Conservation (phyloP, 306 rosid genomes). For the Cucurbita pepo region DNA sequence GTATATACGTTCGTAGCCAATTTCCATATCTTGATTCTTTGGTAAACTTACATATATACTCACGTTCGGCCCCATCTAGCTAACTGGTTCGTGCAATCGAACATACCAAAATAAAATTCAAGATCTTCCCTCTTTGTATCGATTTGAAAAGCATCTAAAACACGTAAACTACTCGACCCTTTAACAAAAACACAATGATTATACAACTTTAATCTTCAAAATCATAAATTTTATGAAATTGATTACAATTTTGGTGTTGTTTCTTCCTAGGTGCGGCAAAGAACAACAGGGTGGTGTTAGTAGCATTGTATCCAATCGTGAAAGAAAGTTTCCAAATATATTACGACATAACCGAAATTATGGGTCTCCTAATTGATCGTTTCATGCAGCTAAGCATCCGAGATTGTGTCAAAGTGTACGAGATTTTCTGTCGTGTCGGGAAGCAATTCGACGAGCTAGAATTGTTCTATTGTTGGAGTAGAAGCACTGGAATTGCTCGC, state of each 20-base stretch:
- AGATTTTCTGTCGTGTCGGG: slow-evolving; percentile 56
- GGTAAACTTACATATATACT: no score
- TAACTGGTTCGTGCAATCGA: no score
- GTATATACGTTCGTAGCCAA: no score
- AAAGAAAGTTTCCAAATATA: slow-evolving; percentile 71
- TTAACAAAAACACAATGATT: no score
- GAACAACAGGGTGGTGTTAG: slow-evolving; percentile 49
- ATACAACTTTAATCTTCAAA: no score
- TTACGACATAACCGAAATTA: slow-evolving; percentile 45
- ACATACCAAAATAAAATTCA: no score
- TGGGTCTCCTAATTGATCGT: slow-evolving; percentile 43
- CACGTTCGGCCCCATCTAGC: no score
- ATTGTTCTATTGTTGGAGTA: slow-evolving; percentile 52
- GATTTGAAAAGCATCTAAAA: neutral
- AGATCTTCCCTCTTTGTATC: neutral
- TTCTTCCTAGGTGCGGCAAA: slow-evolving; percentile 48
- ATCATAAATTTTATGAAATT: neutral
- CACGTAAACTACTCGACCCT: no score
- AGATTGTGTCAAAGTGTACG: slow-evolving; percentile 49
- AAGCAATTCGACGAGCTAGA: slow-evolving; percentile 88
- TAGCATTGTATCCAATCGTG: slow-evolving; percentile 55
- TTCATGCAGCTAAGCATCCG: slow-evolving; percentile 41
- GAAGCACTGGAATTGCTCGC: slow-evolving; percentile 48
- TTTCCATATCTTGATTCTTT: no score
- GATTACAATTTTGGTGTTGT: neutral